These are phyloP conservation scores for Rubroshorea leprosula DNA, from an alignment of 345 rosid genomes.

Conservation along the genomic window DNA sequence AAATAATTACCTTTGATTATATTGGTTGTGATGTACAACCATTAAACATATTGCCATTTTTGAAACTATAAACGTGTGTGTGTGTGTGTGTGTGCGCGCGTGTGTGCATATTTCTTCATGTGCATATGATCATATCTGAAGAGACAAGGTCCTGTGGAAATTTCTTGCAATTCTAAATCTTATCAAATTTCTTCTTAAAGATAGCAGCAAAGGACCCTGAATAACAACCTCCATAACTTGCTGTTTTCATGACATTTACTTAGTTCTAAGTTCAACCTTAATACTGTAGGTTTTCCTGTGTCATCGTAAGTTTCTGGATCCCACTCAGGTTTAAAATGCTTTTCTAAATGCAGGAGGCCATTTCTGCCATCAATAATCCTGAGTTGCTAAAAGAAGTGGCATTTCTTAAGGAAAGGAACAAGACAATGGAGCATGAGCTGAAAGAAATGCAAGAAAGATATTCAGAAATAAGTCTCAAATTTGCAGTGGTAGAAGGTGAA, in stretches of 20 bases:
- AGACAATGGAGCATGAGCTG: slow-evolving; percentile 70
- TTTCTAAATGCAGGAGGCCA: slow-evolving; percentile 5
- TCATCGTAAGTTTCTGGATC: background rate
- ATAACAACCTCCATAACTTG: background rate
- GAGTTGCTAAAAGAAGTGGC: slow-evolving; percentile 44
- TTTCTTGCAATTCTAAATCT: slow-evolving; percentile 1
- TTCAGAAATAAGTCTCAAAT: slow-evolving; percentile 82
- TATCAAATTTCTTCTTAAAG: background rate
- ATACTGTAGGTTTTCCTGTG: background rate
- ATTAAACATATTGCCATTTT: background rate
- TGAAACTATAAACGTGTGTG: too few relatives aligned
- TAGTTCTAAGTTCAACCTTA: background rate
- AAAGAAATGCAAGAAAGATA: slow-evolving; percentile 93
- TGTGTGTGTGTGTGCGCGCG: too few relatives aligned
- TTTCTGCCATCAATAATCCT: slow-evolving; percentile 17
- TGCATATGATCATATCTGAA: too few relatives aligned
- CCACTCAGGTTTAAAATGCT: background rate
- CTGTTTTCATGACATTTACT: background rate
- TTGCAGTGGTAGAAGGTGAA: slow-evolving; percentile 95
- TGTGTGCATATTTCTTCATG: too few relatives aligned
- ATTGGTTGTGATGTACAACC: background rate
- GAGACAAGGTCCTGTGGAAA: background rate
- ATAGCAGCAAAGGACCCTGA: background rate
- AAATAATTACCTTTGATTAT: background rate
- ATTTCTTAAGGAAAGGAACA: slow-evolving; percentile 54